Evolutionary conservation across 139 green algal species (phyloP), one percentile per base, ranked within the genome.

Genomic region (Auxenochlorella protothecoides): DNA sequence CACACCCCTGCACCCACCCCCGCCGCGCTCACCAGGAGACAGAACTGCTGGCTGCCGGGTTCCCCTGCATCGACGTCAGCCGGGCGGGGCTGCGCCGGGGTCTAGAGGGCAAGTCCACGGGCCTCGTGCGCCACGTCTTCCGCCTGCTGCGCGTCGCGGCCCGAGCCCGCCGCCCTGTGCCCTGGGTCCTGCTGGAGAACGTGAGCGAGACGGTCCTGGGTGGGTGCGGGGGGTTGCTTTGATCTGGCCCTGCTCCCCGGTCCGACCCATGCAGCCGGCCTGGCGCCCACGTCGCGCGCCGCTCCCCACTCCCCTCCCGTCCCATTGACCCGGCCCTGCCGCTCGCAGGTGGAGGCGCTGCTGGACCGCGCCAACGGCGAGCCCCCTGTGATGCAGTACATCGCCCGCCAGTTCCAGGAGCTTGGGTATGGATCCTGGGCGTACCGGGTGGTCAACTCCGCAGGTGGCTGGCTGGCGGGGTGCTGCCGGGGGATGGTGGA

Each of bases 101-200:
- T 11, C 71, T 92, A 55, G 65, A 88, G 3, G 89, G 89, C 57
- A 63, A 93, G 83, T 80, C 74, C 73, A 89, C 89, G 8, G 79
- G 89, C 11, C 77, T 93, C 15, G 87, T 94, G 59, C 76, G 78
- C 5, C 91, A 97, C 71, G 85, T 97, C 52, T 95, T 97, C 76
- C 72, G 91, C 8, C 80, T 97, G 53, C 74, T 96, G 69, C 53
- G 79, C 6, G 16, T 68, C 1, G 84, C 89, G 5, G 78, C 68
- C 44, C 57, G 79, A 53, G 68, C 82, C 51, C 15, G 77, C 4
- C 72, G 80, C 3, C 72, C 83, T 2, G 85, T 97, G 44, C 89
- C 85, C 5, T 96, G 89, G 89, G 85, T 97, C 61, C 83, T 97
- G 12, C 82, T 97, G n/a, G 92, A 97, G 54, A 97, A 97, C 72